phyloP scores from a whole-genome alignment of 2,329 filamentous ascomycete species.

The Niveomyces coronatus region DNA sequence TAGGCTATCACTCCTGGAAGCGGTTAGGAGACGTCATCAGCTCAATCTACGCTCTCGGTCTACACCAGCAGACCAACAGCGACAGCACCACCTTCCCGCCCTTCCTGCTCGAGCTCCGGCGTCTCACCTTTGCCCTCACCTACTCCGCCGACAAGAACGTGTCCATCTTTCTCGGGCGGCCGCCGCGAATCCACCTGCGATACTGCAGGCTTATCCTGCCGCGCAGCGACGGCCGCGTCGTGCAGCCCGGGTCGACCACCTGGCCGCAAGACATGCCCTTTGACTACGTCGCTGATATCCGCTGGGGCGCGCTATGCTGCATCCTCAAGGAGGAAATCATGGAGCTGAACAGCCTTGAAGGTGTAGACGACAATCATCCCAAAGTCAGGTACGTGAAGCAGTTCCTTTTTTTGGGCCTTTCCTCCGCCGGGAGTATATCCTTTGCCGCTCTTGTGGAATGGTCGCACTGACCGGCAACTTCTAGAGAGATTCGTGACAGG shows the following conservation, averaged over 20 bases:
- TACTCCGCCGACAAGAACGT: conserved; percentile 37
- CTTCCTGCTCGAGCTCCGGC: conserved; percentile 31
- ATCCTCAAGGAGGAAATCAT: conserved; percentile 10
- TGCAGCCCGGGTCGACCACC: conserved; percentile 3
- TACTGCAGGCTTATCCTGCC: conserved; percentile 27
- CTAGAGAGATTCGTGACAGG: conserved; percentile 5
- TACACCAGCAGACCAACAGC: conserved; percentile 27
- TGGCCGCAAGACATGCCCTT: conserved; percentile 8
- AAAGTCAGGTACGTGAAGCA: conserved; percentile 7
- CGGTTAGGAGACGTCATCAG: conserved; percentile 34
- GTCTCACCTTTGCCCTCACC: conserved; percentile 28
- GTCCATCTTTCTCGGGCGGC: conserved; percentile 38
- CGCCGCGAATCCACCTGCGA: conserved; percentile 32
- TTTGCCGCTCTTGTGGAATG: background rate
- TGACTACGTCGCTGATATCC: conserved; percentile 10
- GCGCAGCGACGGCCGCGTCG: conserved; percentile 1
- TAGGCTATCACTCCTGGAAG: conserved; percentile 37
- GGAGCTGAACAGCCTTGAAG: conserved; percentile 5
- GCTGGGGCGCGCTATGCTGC: conserved; percentile 8
- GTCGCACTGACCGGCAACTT: background rate
- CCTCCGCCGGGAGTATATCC: too few species aligned
- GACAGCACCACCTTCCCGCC: conserved; percentile 18
- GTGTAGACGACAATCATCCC: conserved; percentile 1
- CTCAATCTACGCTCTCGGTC: conserved; percentile 35
- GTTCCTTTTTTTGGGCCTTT: too few species aligned